Base-by-base conservation (phyloP, 768 basidiomycete genomes). In the Hebeloma cylindrosporum region DNA sequence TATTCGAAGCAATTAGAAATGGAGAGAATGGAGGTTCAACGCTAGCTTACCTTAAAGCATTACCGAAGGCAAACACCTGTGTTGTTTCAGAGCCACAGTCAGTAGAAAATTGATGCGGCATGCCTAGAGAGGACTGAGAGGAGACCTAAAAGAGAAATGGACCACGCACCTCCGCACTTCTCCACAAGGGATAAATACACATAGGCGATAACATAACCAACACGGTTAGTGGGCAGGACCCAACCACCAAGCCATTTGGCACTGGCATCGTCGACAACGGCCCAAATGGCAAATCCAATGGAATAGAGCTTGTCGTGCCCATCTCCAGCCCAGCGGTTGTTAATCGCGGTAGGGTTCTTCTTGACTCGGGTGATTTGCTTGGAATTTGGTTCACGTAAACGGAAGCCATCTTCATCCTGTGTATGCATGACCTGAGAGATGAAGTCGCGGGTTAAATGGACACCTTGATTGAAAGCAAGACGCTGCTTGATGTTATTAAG, bases 281-380 rank as follows among this genome's bases (percentile, higher is more conserved):
- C 68, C 55, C 60, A 73, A 17, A 72, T 48, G 2, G 67, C 63
- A 49, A 73, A 73, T 0, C 71, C 72, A 23, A 71, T 70, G 7
- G 51, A 48, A 36, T 62, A 53, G 0, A 74, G 57, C 42, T 73
- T 74, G 41, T 71, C 65, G 36, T 73, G 72, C 0, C 71, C 68
- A 53, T 70, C 66, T 0, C 51, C 61, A 2, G 64, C 25, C 70
- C 69, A 73, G 1, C 60, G 51, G 7, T 70, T 55, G 40, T 72
- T 58, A 18, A 65, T 59, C 2, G 70, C 69, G 6, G 70, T 16
- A 0, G 66, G 58, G 17, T 14, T 30, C 34, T 68, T 65, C 8
- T 28, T 36, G 5, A 52, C 40, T 1, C 65, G 59, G 11, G 27
- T 16, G 20, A 67, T 58, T 29, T 51, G 56, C 56, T 67, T 67